A percentile compares a stretch with the other conserved stretches of the same genome.
These are phyloP conservation scores for Penicillium turbatum DNA, from an alignment of 495 filamentous ascomycete species.

Conservation along the genomic window DNA sequence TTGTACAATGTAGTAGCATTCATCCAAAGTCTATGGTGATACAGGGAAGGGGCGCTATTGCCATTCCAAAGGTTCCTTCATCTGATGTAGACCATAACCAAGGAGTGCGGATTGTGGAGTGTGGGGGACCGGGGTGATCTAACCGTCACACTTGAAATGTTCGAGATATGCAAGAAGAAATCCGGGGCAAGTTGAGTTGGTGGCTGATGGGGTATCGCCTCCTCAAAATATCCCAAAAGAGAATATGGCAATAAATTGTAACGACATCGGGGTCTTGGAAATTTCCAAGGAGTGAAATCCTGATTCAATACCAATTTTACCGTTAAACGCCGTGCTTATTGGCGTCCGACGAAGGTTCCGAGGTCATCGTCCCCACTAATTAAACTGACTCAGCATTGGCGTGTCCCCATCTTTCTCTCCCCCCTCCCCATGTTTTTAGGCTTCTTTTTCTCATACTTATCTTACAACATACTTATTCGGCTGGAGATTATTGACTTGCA, in stretches of 20 bases:
- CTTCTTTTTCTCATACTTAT: slow-evolving; percentile 1
- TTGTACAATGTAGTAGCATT: too few species aligned
- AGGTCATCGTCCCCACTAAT: slow-evolving; percentile 10
- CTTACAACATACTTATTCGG: neutral
- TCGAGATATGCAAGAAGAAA: slow-evolving; percentile 1
- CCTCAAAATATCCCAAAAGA: neutral
- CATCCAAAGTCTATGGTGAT: neutral
- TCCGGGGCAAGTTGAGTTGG: neutral
- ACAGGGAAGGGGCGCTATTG: neutral
- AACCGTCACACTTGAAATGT: neutral
- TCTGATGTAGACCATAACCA: neutral
- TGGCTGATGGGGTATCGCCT: neutral
- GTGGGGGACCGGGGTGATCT: slow-evolving; percentile 6
- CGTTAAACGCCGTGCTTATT: slow-evolving; percentile 3
- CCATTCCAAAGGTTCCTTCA: neutral
- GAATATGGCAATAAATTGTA: neutral
- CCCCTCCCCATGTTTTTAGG: slow-evolving; percentile 7
- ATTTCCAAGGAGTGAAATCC: neutral
- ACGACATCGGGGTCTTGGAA: neutral
- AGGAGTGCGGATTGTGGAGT: slow-evolving; percentile 8
- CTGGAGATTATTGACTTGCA: neutral
- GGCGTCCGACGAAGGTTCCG: slow-evolving; percentile 7
- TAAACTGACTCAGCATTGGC: slow-evolving; percentile 15
- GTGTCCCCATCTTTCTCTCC: neutral
- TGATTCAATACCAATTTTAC: neutral